These are phyloP conservation scores for Pezicula carpinea DNA, from an alignment of 2,329 filamentous ascomycete genomes.

Conservation along the genomic window DNA sequence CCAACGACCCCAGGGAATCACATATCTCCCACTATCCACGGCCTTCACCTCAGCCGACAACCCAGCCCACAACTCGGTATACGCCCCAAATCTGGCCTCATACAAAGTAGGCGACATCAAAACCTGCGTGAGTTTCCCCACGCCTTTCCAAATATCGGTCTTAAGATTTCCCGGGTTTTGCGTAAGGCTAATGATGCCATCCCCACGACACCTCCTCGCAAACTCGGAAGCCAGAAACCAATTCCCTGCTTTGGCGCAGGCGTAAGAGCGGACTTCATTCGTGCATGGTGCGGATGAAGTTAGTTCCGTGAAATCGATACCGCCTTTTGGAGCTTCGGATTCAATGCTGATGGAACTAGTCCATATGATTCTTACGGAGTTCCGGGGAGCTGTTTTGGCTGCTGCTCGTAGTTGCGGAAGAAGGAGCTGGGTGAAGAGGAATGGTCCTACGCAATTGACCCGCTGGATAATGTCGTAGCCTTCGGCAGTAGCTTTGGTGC, in stretches of 20 bases:
- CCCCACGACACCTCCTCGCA: background rate
- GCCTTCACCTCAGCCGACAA: conserved; percentile 9
- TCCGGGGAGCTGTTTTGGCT: background rate
- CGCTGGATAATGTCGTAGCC: conserved; percentile 11
- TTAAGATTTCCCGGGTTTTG: conserved; percentile 19
- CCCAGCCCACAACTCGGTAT: conserved; percentile 19
- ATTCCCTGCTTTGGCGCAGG: conserved; percentile 13
- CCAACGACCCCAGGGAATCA: conserved; percentile 31
- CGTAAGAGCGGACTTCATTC: conserved; percentile 10
- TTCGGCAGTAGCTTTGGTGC: conserved; percentile 7
- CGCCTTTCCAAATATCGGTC: conserved; percentile 5
- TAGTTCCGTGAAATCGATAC: conserved; percentile 1
- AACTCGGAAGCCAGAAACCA: conserved; percentile 14
- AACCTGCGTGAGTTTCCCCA: background rate
- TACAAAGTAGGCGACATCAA: conserved; percentile 9
- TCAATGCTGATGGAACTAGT: conserved; percentile 6
- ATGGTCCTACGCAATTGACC: conserved; percentile 11
- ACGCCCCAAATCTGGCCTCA: conserved; percentile 16
- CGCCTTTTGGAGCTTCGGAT: background rate
- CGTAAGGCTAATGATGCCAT: conserved; percentile 14
- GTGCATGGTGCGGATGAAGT: background rate
- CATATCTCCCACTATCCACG: conserved; percentile 15
- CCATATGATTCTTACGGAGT: conserved; percentile 12
- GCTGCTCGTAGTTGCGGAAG: conserved; percentile 32
- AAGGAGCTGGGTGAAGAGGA: conserved; percentile 28